Percentiles rank a stretch among this genome's conserved stretches.
These are phyloP conservation scores for Podospora didyma DNA, from an alignment of 495 filamentous ascomycete genomes.

Conservation along the genomic window DNA sequence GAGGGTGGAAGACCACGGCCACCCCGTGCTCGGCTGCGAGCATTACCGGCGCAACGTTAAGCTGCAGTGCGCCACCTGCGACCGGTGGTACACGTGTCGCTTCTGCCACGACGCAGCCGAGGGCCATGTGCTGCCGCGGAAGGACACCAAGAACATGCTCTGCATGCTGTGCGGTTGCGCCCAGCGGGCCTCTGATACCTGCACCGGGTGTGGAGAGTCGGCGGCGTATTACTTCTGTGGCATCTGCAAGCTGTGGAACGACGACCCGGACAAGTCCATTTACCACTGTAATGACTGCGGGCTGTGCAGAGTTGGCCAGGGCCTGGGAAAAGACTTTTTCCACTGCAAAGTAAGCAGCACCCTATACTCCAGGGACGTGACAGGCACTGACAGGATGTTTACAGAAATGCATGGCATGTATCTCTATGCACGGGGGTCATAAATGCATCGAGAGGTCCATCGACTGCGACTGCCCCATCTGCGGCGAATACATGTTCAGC, in stretches of 20 bases:
- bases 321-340: slow-evolving; percentile 92
- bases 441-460: slow-evolving; percentile 91
- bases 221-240: slow-evolving; percentile 92
- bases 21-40: slow-evolving; percentile 65
- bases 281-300: slow-evolving; percentile 98
- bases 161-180: slow-evolving; percentile 93
- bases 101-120: slow-evolving; percentile 90
- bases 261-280: slow-evolving; percentile 84
- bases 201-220: slow-evolving; percentile 67
- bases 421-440: slow-evolving; percentile 76
- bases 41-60: slow-evolving; percentile 98
- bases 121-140: slow-evolving; percentile 75
- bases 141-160: slow-evolving; percentile 89
- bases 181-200: slow-evolving; percentile 76
- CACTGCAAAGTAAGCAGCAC: slow-evolving; percentile 80
- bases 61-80: slow-evolving; percentile 84
- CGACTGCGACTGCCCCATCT: slow-evolving; percentile 98
- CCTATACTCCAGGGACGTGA: neutral
- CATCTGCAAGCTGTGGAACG: slow-evolving; percentile 95
- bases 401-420: slow-evolving; percentile 86
- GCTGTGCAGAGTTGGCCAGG: slow-evolving; percentile 87
- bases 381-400: neutral
- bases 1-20: slow-evolving; percentile 41
- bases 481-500: slow-evolving; percentile 95
- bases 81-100: slow-evolving; percentile 90